Evolutionary conservation across 345 rosid species (phyloP).

Genomic region (Pistacia atlantica): DNA sequence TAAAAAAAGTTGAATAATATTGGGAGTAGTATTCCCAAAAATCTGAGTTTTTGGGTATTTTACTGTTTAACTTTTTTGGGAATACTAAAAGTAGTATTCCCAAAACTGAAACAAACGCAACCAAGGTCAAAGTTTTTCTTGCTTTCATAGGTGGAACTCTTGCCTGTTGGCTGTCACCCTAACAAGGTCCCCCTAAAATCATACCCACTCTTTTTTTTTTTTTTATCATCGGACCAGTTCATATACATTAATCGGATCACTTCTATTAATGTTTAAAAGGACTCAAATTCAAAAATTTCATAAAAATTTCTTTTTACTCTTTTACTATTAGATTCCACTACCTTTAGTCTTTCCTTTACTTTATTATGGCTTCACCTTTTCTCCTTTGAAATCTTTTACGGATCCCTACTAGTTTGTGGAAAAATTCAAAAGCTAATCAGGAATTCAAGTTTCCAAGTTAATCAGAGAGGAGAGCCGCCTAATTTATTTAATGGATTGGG

Average conservation of each 20-base stretch:
- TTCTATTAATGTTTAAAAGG: no score
- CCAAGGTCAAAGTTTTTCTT: not conserved
- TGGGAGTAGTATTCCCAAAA: no score
- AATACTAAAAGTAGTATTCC: no score
- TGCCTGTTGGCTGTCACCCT: constrained; percentile 12
- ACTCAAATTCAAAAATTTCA: no score
- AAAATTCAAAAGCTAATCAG: not conserved
- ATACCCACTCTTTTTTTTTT: not conserved
- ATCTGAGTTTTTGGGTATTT: no score
- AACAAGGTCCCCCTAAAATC: constrained; percentile 24
- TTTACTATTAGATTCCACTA: no score
- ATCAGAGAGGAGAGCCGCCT: not conserved
- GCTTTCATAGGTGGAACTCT: constrained; percentile 19
- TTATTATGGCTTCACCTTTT: constrained; percentile 8
- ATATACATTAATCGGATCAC: no score
- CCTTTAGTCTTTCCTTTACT: not conserved
- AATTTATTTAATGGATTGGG: not conserved
- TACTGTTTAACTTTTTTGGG: no score
- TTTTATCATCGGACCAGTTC: no score
- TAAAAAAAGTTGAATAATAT: no score
- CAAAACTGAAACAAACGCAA: not conserved
- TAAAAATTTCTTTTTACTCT: no score
- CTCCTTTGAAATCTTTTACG: not conserved
- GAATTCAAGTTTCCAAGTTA: not conserved
- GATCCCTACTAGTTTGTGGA: no score